Evolutionary conservation across 176 grass and related monocot genomes (phyloP).

Genomic region (Oryza coarctata): DNA sequence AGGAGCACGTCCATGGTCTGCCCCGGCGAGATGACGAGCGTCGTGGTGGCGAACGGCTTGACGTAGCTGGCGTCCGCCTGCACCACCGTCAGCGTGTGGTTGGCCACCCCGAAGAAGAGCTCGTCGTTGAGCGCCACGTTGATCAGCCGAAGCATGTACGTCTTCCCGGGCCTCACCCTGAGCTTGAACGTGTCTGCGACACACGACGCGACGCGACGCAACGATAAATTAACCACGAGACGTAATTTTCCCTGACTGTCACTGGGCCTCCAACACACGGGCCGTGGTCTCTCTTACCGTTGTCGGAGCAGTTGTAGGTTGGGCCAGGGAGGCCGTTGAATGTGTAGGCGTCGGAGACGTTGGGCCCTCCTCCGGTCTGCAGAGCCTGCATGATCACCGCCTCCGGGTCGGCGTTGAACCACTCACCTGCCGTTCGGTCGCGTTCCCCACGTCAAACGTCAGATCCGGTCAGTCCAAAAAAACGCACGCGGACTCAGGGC

Average conservation of each 20-base stretch:
- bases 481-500: no score
- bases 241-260: no score
- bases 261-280: no score
- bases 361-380: slow-evolving; percentile 56
- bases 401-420: slow-evolving; percentile 69
- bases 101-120: slow-evolving; percentile 68
- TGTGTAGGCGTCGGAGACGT: slow-evolving; percentile 69
- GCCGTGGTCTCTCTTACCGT: neutral
- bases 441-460: neutral
- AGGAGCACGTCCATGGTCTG: slow-evolving; percentile 71
- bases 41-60: slow-evolving; percentile 49
- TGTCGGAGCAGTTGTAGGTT: slow-evolving; percentile 50
- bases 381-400: slow-evolving; percentile 60
- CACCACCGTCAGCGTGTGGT: slow-evolving; percentile 64
- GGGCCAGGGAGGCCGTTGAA: slow-evolving; percentile 68
- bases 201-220: no score
- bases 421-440: slow-evolving; percentile 34
- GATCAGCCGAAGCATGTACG: slow-evolving; percentile 77
- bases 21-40: slow-evolving; percentile 53
- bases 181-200: slow-evolving; percentile 56
- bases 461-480: neutral
- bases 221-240: neutral
- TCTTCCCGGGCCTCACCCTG: slow-evolving; percentile 62
- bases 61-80: slow-evolving; percentile 63
- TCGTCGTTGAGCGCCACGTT: slow-evolving; percentile 88